Evolutionary conservation across 2,329 filamentous ascomycete genomes (phyloP), one percentile per base, ranked within the genome.

Genomic region (Thielaviopsis ethacetica): DNA sequence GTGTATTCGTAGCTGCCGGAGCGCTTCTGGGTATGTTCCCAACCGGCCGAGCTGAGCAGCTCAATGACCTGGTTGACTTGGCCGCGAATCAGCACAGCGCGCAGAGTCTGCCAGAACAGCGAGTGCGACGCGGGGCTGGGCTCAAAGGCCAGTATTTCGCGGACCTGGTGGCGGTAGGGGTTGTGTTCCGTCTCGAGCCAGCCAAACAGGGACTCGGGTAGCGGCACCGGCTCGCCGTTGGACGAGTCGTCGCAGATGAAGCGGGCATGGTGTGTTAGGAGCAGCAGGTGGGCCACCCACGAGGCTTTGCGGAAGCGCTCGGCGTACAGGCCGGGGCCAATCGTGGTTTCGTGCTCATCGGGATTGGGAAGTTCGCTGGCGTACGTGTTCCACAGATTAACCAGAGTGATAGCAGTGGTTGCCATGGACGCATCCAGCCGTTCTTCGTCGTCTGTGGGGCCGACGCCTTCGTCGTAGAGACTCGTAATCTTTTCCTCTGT

Each of bases 101-200:
- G 86, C n/a, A 95, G 74, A 1, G 83, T 83, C 67, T 91, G 87
- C 91, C 91, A 97, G 71, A 89, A 97, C 41, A 86, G 75, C 26
- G 77, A 74, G 66, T 93, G 87, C 51, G 82, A 82, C 1, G 88
- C 85, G 22, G 90, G 88, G 61, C 86, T 86, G 0, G 87, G 86
- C 53, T 77, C 76, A 64, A 83, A 72, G 27, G 76, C 75, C 62
- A 80, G 73, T 24, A 96, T 77, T 3, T 82, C 75, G 44, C 81
- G 75, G 24, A 86, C 73, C 65, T 91, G 85, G 56, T 81, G 77
- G 1, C 78, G 77, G 65, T 86, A 86, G 26, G 85, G 78, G 62
- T 86, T 82, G 67, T 95, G 88, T 66, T 88, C 80, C 17, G 77
- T 76, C 58, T 87, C 79, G 63, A 95, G 76, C 91, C 91, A 97